Base-by-base conservation (phyloP, 352 stramenopile species). In the Pythium brassicae region DNA sequence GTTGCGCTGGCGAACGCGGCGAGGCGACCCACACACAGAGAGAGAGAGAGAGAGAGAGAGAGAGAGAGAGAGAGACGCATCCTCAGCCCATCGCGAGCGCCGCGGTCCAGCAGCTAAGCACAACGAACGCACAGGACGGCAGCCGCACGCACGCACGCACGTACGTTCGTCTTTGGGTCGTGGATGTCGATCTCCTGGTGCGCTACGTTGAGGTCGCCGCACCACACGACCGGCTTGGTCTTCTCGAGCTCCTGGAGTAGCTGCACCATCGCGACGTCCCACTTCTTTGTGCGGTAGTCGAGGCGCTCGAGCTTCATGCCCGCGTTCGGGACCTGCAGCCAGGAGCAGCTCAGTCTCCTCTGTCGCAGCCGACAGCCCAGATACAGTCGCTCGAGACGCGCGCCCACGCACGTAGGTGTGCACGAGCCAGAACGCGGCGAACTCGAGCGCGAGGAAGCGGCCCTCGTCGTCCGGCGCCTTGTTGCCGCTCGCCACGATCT, bases 171-270 rank as follows among this genome's bases (percentile, higher is more conserved):
- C 60, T 92, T 91, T 39, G 84, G 84, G 68, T 94, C 80, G 59
- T 94, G 84, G 53, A 94, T 94, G 62, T 94, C 84, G 47, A 94
- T 92, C 54, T 94, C 84, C 66, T 94, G 61, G 71, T 94, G 77
- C 27, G 84, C 84, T 51, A 94, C 84, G 61, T 94, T 94, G 49
- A 94, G 56, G 55, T 94, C 84, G 22, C 84, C 84, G 55, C 84
- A 92, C 82, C 80, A 92, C n/a, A 94, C 63, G 50, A 92, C 82
- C 19, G 78, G 77, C 55, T 94, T 94, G 50, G 62, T 69, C 57
- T 83, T 66, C 60, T 90, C 79, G 40, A 94, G 80, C 35, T 82
- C 65, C 47, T 86, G 69, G 35, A 94, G 71, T 65, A 87, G 80
- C 12, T 56, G 57, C 46, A 88, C 64, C 55, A 94, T 75, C n/a